Base-by-base conservation (phyloP, 371 early-diverging fungal species). In the Conidiobolus incongruus region DNA sequence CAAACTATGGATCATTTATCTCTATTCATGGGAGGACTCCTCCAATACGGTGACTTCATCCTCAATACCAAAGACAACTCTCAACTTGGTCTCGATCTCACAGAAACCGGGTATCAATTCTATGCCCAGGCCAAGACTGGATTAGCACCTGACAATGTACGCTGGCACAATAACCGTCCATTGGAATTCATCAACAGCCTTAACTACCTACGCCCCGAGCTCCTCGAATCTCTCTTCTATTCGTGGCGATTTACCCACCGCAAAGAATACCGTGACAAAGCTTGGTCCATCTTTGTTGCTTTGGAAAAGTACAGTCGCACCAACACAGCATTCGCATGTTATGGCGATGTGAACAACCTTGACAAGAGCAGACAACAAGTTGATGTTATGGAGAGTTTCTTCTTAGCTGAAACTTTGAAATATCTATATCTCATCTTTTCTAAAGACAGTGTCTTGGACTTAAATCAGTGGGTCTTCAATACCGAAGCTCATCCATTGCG, bases 1-100 rank as follows among this genome's bases (percentile, higher is more conserved):
- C 65, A 75, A 11, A 81, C 80, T 45, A 84, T 89, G 85, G 88
- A 89, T 46, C 93, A 92, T 54, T 67, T 90, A 20, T 82, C 83
- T 4, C 92, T 92, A 56, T 94, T 92, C 58, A 61, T 83, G 23
- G 86, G 83, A 10, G 92, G 88, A 1, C 70, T 71, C 21, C 58
- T 91, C 42, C 83, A 86, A 0, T 56, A 89, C 2, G 77, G 59
- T 39, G 10, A 79, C 75, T 17, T 80, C 72, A 8, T 41, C 16
- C 23, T 28, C 20, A 28, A 32, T 21, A 3, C 17, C 2, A 31
- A 22, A 2, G 41, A 41, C 8, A 13, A 12, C 13, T 16, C 8
- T 11, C 11, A 10, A 3, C 20, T 41, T 7, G 41, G 32, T 1
- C 21, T 31, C 6, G 32, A 41, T 7, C 19, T 41, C n/a, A n/a